phyloP scores from a whole-genome alignment of 768 basidiomycete genomes.

The Cystofilobasidium macerans region DNA sequence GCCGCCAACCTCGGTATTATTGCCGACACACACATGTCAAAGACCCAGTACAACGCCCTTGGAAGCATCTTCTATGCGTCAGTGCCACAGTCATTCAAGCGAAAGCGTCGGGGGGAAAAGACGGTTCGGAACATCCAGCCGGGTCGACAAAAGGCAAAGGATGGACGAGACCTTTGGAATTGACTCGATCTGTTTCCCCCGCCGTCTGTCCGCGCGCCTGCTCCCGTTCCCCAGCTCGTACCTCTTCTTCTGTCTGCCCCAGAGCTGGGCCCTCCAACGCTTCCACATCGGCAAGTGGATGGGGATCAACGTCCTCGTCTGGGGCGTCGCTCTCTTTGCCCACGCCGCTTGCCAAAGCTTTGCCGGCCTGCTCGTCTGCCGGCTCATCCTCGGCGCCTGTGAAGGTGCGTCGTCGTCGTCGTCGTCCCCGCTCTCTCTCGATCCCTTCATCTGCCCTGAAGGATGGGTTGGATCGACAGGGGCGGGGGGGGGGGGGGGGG shows the following conservation, averaged over 20 bases:
- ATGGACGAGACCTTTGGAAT: too few species aligned
- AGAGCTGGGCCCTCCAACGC: constrained; percentile 30
- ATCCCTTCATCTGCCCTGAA: too few species aligned
- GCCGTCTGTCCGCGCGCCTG: too few species aligned
- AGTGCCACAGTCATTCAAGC: too few species aligned
- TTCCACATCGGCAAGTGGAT: constrained; percentile 17
- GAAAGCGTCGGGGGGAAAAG: too few species aligned
- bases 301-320: constrained; percentile 30
- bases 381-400: constrained; percentile 28
- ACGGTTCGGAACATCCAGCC: too few species aligned
- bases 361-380: constrained; percentile 28
- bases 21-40: constrained; percentile 25
- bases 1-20: constrained; percentile 32
- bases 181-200: too few species aligned
- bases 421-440: too few species aligned
- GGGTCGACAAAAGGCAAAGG: too few species aligned
- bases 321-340: constrained; percentile 29
- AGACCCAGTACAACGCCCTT: constrained; percentile 26
- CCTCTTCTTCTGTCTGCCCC: constrained; percentile 31
- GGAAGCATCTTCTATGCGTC: too few species aligned
- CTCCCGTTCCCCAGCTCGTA: constrained; percentile 21
- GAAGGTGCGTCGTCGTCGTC: constrained; percentile 27
- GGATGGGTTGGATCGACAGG: too few species aligned
- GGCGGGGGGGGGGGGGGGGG: too few species aligned
- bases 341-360: constrained; percentile 33